Evolutionary conservation across 2,329 filamentous ascomycete genomes (phyloP), one percentile per base, ranked within the genome.

Genomic region (Exophiala calicioides): DNA sequence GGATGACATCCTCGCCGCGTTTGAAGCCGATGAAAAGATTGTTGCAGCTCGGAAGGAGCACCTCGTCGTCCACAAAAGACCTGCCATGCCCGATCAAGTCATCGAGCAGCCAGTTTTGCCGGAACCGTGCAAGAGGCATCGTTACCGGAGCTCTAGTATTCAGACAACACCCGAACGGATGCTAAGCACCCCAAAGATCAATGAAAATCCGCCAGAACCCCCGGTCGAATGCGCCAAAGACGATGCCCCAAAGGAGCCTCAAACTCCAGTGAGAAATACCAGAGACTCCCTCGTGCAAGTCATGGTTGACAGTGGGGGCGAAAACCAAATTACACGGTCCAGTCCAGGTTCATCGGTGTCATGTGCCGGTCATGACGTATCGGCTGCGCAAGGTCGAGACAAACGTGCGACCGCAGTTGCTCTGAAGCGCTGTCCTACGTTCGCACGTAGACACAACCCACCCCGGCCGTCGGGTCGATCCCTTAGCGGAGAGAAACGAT

Each of bases 1-100:
- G 24, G 52, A 52, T 27, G 38, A 54, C 24, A 45, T 54, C 16
- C 44, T 54, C 12, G 51, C 47, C n/a, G 43, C 51, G 3, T 50
- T 48, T 18, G 51, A 50, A 31, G 38, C 23, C 10, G 36, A 45
- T 31, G 23, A 35, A 19, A 8, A 19, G 4, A 10, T 16, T 5
- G 24, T 4, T n/a, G 34, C 19, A 27, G n/a, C 32, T 13, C 32
- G 29, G 4, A 10, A 13, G 12, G 21, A 41, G 20, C 35, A 20
- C n/a, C 12, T 41, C 13, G 12, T 27, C 27, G 37, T 35, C 13
- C 23, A 16, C 31, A 34, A 34, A 19, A 35, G 19, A 26, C 38
- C n/a, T 6, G 8, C 32, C 15, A 27, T 30, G 12, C 26, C 43
- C 10, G 27, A 19, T 16, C 33, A 23, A 15, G 16, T 40, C 8